phyloP scores from a whole-genome alignment of 495 filamentous ascomycete genomes.

The Margaritispora aquatica region DNA sequence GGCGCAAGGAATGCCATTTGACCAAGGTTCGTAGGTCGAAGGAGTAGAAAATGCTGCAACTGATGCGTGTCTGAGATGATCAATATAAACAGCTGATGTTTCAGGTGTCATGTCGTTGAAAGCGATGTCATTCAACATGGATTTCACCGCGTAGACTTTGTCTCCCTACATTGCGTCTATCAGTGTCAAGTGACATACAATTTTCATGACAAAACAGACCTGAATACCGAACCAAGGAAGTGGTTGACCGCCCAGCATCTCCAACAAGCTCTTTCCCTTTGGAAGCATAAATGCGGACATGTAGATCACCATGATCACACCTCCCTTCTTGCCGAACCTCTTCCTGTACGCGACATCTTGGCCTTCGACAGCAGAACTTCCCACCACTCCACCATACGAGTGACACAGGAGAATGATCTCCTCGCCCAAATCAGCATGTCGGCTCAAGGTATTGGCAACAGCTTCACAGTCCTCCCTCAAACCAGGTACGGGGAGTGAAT shows the following conservation, averaged over 20 bases:
- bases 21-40: slow-evolving; percentile 12
- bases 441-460: background rate
- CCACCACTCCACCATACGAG: slow-evolving; percentile 11
- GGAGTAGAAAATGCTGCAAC: background rate
- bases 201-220: background rate
- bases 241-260: background rate
- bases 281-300: slow-evolving; percentile 5
- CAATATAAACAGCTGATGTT: background rate
- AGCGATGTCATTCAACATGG: background rate
- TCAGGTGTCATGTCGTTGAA: slow-evolving; percentile 1
- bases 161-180: background rate
- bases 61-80: background rate
- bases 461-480: background rate
- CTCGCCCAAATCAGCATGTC: background rate
- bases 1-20: slow-evolving; percentile 13
- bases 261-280: background rate
- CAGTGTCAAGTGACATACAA: background rate
- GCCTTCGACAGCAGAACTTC: slow-evolving; percentile 1
- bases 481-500: background rate
- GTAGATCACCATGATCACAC: slow-evolving; percentile 3
- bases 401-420: slow-evolving; percentile 4
- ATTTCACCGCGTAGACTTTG: background rate
- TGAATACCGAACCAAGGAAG: slow-evolving; percentile 1
- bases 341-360: background rate
- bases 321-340: slow-evolving; percentile 4